Percentiles rank a stretch among this genome's conserved stretches.
phyloP scores from a whole-genome alignment of 2,329 filamentous ascomycete genomes.

The Cladophialophora yegresii region DNA sequence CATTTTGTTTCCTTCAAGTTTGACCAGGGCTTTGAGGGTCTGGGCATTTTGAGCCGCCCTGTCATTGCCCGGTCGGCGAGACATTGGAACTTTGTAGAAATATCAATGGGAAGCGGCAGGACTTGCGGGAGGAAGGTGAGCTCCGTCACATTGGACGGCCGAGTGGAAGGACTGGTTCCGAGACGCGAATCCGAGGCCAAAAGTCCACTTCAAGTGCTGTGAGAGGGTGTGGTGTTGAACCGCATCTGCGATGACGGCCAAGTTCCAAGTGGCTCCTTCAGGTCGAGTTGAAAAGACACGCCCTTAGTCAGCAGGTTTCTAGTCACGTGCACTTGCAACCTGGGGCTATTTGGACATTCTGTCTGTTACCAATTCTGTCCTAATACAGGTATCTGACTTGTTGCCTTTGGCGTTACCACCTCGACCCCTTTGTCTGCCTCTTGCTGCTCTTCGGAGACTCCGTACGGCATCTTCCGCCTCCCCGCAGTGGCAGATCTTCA shows the following conservation, averaged over 20 bases:
- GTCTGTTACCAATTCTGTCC: no score
- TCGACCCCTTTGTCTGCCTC: background rate
- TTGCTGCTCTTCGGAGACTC: background rate
- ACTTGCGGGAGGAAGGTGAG: background rate
- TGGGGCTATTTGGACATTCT: background rate
- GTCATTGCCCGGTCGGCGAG: slow-evolving; percentile 57
- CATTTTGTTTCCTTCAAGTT: slow-evolving; percentile 91
- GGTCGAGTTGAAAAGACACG: slow-evolving; percentile 12
- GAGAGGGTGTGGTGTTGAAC: background rate
- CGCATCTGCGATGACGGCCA: slow-evolving; percentile 4
- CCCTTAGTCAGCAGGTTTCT: background rate
- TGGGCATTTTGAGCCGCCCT: slow-evolving; percentile 89
- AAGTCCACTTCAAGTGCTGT: background rate
- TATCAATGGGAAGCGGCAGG: background rate
- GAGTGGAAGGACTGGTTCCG: background rate
- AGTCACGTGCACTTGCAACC: background rate
- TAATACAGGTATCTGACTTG: background rate
- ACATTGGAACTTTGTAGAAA: slow-evolving; percentile 19
- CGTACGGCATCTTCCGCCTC: background rate
- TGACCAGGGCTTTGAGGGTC: slow-evolving; percentile 91
- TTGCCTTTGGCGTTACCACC: background rate
- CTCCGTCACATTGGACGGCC: background rate
- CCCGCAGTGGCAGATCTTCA: background rate
- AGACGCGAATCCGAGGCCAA: background rate
- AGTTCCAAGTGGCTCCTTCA: slow-evolving; percentile 9